Percentiles rank a stretch among this genome's conserved stretches.
These are phyloP conservation scores for Pisolithus microcarpus DNA, from an alignment of 768 basidiomycete genomes.

Conservation along the genomic window DNA sequence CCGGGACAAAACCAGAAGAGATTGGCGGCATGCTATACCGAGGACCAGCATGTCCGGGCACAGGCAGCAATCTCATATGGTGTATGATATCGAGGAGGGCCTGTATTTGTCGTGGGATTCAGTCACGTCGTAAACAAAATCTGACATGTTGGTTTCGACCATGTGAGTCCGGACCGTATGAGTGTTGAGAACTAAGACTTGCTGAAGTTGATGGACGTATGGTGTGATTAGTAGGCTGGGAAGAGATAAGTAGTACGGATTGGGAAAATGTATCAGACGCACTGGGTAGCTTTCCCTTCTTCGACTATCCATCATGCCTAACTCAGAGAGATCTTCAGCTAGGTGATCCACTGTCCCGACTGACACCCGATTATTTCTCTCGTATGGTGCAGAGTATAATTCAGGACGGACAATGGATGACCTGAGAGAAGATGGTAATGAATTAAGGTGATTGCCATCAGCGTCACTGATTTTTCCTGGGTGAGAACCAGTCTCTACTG, in stretches of 20 bases:
- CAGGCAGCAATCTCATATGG: constrained; percentile 36
- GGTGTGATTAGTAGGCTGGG: constrained; percentile 30
- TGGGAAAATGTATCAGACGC: constrained; percentile 19
- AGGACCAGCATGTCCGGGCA: constrained; percentile 37
- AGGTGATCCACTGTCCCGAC: constrained; percentile 41
- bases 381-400: constrained; percentile 71
- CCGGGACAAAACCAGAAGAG: constrained; percentile 64
- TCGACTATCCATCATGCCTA: constrained; percentile 45
- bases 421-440: constrained; percentile 53
- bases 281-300: constrained; percentile 58
- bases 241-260: constrained; percentile 10
- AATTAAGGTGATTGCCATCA: constrained; percentile 38
- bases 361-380: constrained; percentile 38
- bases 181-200: constrained; percentile 28
- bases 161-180: constrained; percentile 35
- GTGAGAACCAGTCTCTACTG: constrained; percentile 33
- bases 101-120: constrained; percentile 30
- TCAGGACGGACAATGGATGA: constrained; percentile 59
- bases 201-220: constrained; percentile 31
- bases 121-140: constrained; percentile 31
- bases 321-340: constrained; percentile 59
- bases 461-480: constrained; percentile 19
- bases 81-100: constrained; percentile 37
- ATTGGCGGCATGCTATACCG: constrained; percentile 60
- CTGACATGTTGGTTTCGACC: constrained; percentile 26